Percentiles rank a stretch among this genome's conserved stretches.
Evolutionary conservation across 2,329 filamentous ascomycete species (phyloP).

Genomic region (Colletotrichum caudatum): DNA sequence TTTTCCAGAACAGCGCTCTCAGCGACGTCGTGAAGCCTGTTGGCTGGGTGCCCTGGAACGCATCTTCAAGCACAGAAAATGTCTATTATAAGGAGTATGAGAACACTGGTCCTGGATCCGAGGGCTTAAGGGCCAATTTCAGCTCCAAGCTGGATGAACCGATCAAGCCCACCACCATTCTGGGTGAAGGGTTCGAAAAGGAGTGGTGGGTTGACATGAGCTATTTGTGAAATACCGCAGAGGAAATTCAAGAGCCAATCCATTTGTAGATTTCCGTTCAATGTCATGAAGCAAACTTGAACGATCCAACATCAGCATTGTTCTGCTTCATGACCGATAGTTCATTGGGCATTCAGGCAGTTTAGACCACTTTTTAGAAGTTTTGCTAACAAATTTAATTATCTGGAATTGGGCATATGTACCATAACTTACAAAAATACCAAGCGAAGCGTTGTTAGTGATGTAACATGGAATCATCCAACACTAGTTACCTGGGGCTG

Average conservation of each 20-base stretch:
- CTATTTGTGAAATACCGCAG: neutral
- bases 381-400: too few species aligned
- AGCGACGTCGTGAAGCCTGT: slow-evolving; percentile 61
- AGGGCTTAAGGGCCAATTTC: slow-evolving; percentile 20
- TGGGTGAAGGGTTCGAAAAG: slow-evolving; percentile 32
- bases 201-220: slow-evolving; percentile 40
- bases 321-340: neutral
- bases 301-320: neutral
- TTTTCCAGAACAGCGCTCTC: slow-evolving; percentile 62
- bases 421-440: too few species aligned
- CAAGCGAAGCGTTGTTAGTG: too few species aligned
- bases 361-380: too few species aligned
- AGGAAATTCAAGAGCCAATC: neutral
- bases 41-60: slow-evolving; percentile 64
- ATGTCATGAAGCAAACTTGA: neutral
- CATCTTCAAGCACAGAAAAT: slow-evolving; percentile 54
- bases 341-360: too few species aligned
- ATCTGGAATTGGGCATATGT: neutral
- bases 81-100: slow-evolving; percentile 65
- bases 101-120: slow-evolving; percentile 64
- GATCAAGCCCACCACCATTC: slow-evolving; percentile 1
- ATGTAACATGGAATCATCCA: too few species aligned
- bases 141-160: slow-evolving; percentile 21
- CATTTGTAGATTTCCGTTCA: too few species aligned
- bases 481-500: too few species aligned